phyloP scores from a whole-genome alignment of 352 stramenopile genomes.

The Pythium insidiosum region DNA sequence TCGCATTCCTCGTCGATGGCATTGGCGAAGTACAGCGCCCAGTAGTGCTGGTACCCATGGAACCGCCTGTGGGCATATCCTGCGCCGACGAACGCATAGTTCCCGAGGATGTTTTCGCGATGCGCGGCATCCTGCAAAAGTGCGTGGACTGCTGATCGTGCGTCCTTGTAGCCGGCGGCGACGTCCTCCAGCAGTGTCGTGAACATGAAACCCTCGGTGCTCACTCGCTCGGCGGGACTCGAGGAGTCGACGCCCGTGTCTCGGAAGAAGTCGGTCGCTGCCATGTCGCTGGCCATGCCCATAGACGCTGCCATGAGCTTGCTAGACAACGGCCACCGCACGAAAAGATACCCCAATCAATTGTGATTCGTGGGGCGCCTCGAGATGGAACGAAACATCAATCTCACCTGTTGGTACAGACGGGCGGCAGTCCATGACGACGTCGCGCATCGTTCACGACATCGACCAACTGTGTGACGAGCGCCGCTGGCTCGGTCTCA shows the following conservation, averaged over 20 bases:
- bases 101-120: conserved; percentile 18
- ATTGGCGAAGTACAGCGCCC: conserved; percentile 17
- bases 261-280: conserved; percentile 15
- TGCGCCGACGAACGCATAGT: conserved; percentile 14
- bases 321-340: neutral
- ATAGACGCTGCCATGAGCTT: conserved; percentile 17
- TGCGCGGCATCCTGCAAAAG: conserved; percentile 19
- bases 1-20: conserved; percentile 16
- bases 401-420: conserved; percentile 17
- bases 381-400: too few species aligned
- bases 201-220: conserved; percentile 28
- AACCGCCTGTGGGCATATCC: conserved; percentile 13
- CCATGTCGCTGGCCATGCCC: conserved; percentile 20
- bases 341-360: neutral
- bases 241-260: conserved; percentile 39
- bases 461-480: neutral
- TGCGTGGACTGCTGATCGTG: conserved; percentile 13
- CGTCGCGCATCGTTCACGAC: conserved; percentile 17
- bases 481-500: neutral
- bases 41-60: conserved; percentile 18
- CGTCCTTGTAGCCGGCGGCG: conserved; percentile 15
- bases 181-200: conserved; percentile 25
- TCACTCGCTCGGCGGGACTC: conserved; percentile 36
- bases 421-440: conserved; percentile 6
- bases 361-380: neutral